These are phyloP conservation scores for Coniochaeta sp. DNA, from an alignment of 2,329 filamentous ascomycete species.

Conservation along the genomic window DNA sequence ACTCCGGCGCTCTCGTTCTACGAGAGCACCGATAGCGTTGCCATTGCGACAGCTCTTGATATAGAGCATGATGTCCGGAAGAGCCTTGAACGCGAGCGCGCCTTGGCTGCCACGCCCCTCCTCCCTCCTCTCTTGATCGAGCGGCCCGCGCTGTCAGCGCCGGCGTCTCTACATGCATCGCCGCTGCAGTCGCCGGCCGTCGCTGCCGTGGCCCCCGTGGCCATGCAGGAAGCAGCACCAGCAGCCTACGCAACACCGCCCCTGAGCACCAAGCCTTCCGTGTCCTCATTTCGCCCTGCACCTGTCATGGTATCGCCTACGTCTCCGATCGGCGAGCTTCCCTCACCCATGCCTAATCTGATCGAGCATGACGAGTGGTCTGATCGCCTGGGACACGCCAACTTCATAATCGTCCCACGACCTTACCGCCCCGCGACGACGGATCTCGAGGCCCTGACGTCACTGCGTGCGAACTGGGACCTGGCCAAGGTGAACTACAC, in stretches of 20 bases:
- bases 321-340: slow-evolving; percentile 39
- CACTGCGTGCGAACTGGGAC: slow-evolving; percentile 75
- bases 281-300: slow-evolving; percentile 64
- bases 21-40: slow-evolving; percentile 50
- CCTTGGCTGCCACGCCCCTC: slow-evolving; percentile 70
- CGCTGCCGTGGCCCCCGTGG: slow-evolving; percentile 41
- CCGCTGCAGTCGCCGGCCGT: slow-evolving; percentile 82
- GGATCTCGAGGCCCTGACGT: slow-evolving; percentile 49
- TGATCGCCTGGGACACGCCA: slow-evolving; percentile 79
- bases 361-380: slow-evolving; percentile 75
- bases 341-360: slow-evolving; percentile 54
- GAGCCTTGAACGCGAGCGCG: slow-evolving; percentile 50
- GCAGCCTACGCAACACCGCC: slow-evolving; percentile 49
- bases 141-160: slow-evolving; percentile 33
- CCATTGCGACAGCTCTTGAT: slow-evolving; percentile 39
- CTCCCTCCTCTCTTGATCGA: slow-evolving; percentile 73
- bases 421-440: slow-evolving; percentile 65
- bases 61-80: slow-evolving; percentile 40
- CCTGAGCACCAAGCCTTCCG: slow-evolving; percentile 69
- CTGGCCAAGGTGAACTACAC: slow-evolving; percentile 77
- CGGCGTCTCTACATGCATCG: slow-evolving; percentile 56
- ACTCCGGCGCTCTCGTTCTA: slow-evolving; percentile 59
- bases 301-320: slow-evolving; percentile 53
- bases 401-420: slow-evolving; percentile 79
- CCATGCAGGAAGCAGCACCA: slow-evolving; percentile 32